Evolutionary conservation across 2,329 filamentous ascomycete species (phyloP), one percentile per base, ranked within the genome.

Genomic region (Xylariaceae sp.): DNA sequence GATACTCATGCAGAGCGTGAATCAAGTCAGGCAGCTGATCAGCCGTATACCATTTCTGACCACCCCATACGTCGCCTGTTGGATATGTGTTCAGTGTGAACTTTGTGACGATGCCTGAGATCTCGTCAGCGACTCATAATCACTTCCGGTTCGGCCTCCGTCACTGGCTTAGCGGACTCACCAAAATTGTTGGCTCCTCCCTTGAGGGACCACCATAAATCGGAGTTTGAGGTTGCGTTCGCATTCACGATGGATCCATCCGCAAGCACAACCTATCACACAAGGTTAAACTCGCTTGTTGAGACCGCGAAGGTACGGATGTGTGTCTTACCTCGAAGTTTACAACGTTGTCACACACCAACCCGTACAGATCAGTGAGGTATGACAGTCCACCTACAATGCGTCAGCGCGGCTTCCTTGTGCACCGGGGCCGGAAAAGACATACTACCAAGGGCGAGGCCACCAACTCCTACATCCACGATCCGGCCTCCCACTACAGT

Each of bases 191-290:
- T 61, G 13, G 57, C 55, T 40, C 63, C 64, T 31, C 60, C 62
- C 50, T 66, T 66, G n/a, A 67, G 45, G 39, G 62, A 54, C 59
- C 60, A 59, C 57, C 63, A 66, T 22, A 63, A 45, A 51, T 61
- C 58, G 6, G 56, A 14, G 50, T 67, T 59, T 14, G 54, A 58
- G 11, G 57, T 22, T 16, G 48, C 51, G 39, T 63, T 66, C 31
- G 62, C 66, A 34, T 62, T 60, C 2, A 58, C 51, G 42, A 68
- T 55, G 7, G 54, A 50, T 18, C 67, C 67, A 39, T 63, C 51
- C 3, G 66, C 65, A n/a, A 71, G 59, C 11, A 71, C 62, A 33
- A 70, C 61, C 57, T 64, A 50, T 42, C 22, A 28, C 22, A 7
- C 4, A 28, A 5, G 22, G 4, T 28, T 7, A 28, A 28, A 28